Evolutionary conservation across 2,329 filamentous ascomycete species (phyloP).

Genomic region (Scopulariopsis brevicaulis): DNA sequence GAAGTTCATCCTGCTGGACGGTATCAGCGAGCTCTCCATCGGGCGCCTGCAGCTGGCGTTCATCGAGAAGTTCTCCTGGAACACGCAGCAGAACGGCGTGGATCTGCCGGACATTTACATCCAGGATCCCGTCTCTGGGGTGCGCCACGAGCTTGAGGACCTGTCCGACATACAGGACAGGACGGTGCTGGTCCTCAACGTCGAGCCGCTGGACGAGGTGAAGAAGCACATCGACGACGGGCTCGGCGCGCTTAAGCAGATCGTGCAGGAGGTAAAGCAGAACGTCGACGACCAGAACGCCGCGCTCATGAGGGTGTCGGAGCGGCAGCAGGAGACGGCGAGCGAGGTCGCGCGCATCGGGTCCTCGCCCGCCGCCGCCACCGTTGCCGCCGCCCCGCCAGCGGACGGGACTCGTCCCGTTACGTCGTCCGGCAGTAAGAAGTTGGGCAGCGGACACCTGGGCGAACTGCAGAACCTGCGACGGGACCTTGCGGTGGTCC

Average conservation of each 20-base stretch:
- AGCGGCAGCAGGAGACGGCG: constrained; percentile 79
- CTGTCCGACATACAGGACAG: constrained; percentile 87
- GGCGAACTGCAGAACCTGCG: constrained; percentile 72
- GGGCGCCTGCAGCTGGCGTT: constrained; percentile 88
- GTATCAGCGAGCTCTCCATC: constrained; percentile 73
- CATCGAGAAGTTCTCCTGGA: constrained; percentile 99
- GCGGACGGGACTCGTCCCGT: constrained; percentile 25
- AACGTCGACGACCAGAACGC: constrained; percentile 74
- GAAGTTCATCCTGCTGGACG: constrained; percentile 83
- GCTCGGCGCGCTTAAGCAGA: constrained; percentile 63
- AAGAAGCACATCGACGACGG: constrained; percentile 95
- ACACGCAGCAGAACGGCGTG: constrained; percentile 84
- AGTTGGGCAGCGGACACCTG: constrained; percentile 50
- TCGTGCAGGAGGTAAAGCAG: constrained; percentile 79
- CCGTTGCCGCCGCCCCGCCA: constrained; percentile 23
- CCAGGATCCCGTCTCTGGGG: constrained; percentile 86
- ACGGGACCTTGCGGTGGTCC: constrained; percentile 79
- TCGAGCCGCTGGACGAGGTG: constrained; percentile 89
- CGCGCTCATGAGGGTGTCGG: constrained; percentile 76
- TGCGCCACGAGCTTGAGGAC: constrained; percentile 95
- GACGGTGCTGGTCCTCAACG: constrained; percentile 86
- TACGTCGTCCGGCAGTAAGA: constrained; percentile 17
- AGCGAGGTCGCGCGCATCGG: constrained; percentile 64
- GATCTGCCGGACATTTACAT: constrained; percentile 97
- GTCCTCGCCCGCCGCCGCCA: constrained; percentile 22